These are phyloP conservation scores for Ophiostoma piceae DNA, from an alignment of 2,329 filamentous ascomycete species.

Conservation along the genomic window DNA sequence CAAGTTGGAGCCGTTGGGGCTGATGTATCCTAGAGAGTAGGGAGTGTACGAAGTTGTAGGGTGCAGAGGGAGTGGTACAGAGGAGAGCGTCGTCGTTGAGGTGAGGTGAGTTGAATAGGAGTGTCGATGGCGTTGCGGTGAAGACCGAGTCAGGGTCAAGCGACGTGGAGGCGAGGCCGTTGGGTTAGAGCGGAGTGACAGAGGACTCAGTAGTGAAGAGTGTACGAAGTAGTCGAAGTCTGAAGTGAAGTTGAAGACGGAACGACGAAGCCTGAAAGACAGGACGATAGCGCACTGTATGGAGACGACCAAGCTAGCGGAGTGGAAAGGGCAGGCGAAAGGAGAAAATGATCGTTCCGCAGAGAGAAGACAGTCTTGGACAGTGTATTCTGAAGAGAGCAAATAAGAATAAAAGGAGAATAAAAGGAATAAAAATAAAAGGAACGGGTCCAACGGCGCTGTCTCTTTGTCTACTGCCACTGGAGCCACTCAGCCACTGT, in stretches of 20 bases:
- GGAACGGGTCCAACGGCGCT: neutral
- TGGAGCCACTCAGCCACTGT: neutral
- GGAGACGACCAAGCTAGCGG: neutral
- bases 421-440: neutral
- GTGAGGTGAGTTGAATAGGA: neutral
- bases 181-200: neutral
- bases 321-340: slow-evolving; percentile 4
- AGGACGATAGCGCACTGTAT: neutral
- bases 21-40: neutral
- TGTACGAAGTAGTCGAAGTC: no score
- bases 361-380: neutral
- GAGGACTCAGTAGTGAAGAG: neutral
- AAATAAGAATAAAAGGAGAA: neutral
- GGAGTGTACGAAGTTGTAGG: neutral
- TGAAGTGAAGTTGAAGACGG: no score
- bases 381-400: neutral
- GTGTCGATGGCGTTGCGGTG: neutral
- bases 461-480: neutral
- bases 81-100: neutral
- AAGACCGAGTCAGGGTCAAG: neutral
- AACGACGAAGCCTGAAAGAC: neutral
- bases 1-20: slow-evolving; percentile 2
- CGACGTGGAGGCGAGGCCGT: slow-evolving; percentile 2
- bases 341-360: neutral
- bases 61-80: neutral